Base-by-base conservation (phyloP, 257 asterid genomes). In the Solanum etuberosum region DNA sequence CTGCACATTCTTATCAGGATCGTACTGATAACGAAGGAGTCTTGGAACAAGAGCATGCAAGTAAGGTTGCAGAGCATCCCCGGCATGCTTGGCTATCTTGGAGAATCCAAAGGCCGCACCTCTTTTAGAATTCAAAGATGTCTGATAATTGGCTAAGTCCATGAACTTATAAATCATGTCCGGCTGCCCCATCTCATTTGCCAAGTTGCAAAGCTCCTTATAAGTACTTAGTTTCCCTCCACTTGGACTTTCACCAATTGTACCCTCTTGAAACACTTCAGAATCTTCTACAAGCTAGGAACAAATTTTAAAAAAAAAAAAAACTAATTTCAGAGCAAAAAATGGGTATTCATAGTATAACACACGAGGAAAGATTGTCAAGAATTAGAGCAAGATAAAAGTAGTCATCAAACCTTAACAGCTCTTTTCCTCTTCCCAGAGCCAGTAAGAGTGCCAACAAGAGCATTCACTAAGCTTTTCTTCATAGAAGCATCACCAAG, bases 41-140 rank as follows among this genome's bases (percentile, higher is more conserved):
- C 99, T 94, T 86, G 99, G 99, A 88, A 95, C 89, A 94, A 97
- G 91, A 73, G 97, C 87, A 42, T 91, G 94, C 86, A 97, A 94
- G 91, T 94, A 87, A 87, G 99, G 99, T 87, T 95, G 90, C 74
- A 97, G 89, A 76, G 99, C 99, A 92, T 95, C 99, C 87, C 99
- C 99, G 34, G 99, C 99, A 92, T 90, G 96, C 91, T 97, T 95
- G 86, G 99, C 98, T 89, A 97, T 97, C 94, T 97, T 97, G 83
- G 99, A 97, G 90, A 97, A 97, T 86, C 99, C 99, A 94, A 95
- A 97, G 86, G 99, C 99, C 67, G 97, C 99, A 86, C 99, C 99
- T 90, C 99, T 91, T 93, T 95, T 97, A 57, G 99, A 97, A 89
- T 95, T 95, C 83, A 97, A 92, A 85, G 99, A 95, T 85, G 99